Evolutionary conservation across 805 yeast genomes (phyloP), one percentile per base, ranked within the genome.

Genomic region (Phaffomyces opuntiae): DNA sequence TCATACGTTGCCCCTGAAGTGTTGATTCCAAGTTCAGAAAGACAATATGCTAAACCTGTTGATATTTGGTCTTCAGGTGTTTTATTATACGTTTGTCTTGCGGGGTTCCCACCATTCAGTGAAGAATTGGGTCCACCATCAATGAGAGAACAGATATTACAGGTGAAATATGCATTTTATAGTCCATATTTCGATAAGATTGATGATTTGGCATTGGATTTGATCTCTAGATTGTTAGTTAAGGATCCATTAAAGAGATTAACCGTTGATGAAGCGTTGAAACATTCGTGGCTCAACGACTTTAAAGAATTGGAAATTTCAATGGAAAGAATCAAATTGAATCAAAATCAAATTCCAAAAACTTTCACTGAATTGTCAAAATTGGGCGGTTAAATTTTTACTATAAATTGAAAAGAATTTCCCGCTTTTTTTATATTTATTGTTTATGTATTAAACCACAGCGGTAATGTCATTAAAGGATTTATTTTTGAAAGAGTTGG

Each of bases 1-100:
- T 88, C 91, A 0, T 86, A 86, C 57, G 93, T 86, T 17, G 93
- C 93, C 0, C 95, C 95, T 0, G 95, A 86, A 56, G 83, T 86
- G 7, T 51, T 71, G n/a, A 70, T 74, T 11, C 65, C 72, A 2
- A 68, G 73, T 21, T 64, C 71, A 4, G 60, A 63, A 38, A 62
- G 82, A 31, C 70, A 73, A 52, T 86, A 86, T 54, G 74, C 85
- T 32, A 81, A 83, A 33, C 77, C 83, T 38, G 88, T 82, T 12
- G 95, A 86, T 61, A 64, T 86, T 61, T 86, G 95, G 95, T 83
- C 87, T 58, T 75, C 84, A 9, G 95, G 93, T 4, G 91, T 85
- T 2, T 69, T 86, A 39, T 61, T 85, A 14, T 86, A 86, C 50
- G 89, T 85, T 3, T 83, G 93, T 59, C 66, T 86, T 16, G 84